Evolutionary conservation across 257 asterid species (phyloP), one percentile per base, ranked within the genome.

Genomic region (Gentiana macrophylla): DNA sequence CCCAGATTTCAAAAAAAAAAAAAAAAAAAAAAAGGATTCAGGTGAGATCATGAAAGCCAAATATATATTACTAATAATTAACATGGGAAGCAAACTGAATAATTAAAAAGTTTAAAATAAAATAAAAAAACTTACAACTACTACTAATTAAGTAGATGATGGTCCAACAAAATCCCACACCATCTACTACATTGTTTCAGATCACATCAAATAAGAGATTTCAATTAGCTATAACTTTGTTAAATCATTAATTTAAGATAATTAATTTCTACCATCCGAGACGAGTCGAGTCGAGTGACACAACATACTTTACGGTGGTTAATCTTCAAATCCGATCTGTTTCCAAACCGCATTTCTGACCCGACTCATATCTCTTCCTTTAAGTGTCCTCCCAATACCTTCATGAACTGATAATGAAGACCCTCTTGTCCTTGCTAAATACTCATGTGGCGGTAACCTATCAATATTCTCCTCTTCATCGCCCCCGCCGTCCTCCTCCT

Each of bases 301-400:
- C 24, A 15, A 15, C 24, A 15, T 15, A 15, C 24, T 15, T 15
- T 15, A 15, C 24, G 24, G 24, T 15, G 0, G 24, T 15, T 35
- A 66, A 49, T 90, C 98, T 56, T 82, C 92, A 46, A 84, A 91
- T 1, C 98, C 98, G 2, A 73, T 84, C 37, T 79, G 70, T 57
- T 91, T 85, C 96, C 94, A 91, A 51, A 91, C 84, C 4, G 96
- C 96, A 72, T 91, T 76, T 65, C 98, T 76, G 8, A 90, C 92
- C 65, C 87, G 62, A 56, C 96, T 86, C 74, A 90, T 55, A 62
- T 91, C 98, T 73, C 98, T 84, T 6, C 98, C 98, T 57, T 91
- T 91, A 2, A 90, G 24, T 15, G 24, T 15, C 24, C 24, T 15
- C 24, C 24, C 24, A 15, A 15, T 15, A 15, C 24, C 24, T 70